Conservation (phyloP, 2,329 filamentous ascomycete genomes). For the Nigrospora oryzae region DNA sequence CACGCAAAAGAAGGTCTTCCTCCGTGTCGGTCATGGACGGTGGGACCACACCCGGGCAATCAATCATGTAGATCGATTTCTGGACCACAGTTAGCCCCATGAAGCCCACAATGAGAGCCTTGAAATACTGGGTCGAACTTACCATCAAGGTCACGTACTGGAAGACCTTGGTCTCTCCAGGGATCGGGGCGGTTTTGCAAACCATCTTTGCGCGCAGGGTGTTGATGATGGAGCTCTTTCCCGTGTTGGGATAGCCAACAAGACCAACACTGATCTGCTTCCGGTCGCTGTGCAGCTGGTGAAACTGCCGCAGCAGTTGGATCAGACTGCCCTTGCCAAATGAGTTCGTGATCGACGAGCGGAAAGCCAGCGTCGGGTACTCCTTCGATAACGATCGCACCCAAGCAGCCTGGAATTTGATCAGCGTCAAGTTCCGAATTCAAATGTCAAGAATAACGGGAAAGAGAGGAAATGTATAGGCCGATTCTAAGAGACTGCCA, state of each 20-base stretch:
- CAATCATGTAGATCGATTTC: constrained; percentile 57
- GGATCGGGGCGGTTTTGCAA: constrained; percentile 41
- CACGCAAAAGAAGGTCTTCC: constrained; percentile 80
- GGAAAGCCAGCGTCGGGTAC: constrained; percentile 89
- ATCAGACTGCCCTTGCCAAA: constrained; percentile 96
- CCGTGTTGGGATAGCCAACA: constrained; percentile 82
- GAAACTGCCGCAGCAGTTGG: constrained; percentile 86
- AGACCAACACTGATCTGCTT: constrained; percentile 94
- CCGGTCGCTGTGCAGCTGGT: constrained; percentile 75
- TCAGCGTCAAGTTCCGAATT: constrained; percentile 8
- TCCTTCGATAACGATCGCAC: constrained; percentile 82
- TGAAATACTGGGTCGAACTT: background rate
- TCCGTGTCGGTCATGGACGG: constrained; percentile 31
- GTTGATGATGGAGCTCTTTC: constrained; percentile 97
- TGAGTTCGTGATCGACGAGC: constrained; percentile 88
- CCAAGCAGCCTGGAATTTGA: constrained; percentile 68
- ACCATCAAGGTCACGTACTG: constrained; percentile 89
- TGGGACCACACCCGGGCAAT: constrained; percentile 93
- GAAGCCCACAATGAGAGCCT: background rate
- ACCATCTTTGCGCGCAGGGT: constrained; percentile 81
- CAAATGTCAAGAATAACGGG: constrained; percentile 11
- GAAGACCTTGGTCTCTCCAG: constrained; percentile 96
- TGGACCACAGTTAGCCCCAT: constrained; percentile 41
- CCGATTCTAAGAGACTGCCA: constrained; percentile 99
- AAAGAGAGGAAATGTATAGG: constrained; percentile 64